Evolutionary conservation across 371 early-diverging fungal genomes (phyloP).

Genomic region (Mortierella sp.): DNA sequence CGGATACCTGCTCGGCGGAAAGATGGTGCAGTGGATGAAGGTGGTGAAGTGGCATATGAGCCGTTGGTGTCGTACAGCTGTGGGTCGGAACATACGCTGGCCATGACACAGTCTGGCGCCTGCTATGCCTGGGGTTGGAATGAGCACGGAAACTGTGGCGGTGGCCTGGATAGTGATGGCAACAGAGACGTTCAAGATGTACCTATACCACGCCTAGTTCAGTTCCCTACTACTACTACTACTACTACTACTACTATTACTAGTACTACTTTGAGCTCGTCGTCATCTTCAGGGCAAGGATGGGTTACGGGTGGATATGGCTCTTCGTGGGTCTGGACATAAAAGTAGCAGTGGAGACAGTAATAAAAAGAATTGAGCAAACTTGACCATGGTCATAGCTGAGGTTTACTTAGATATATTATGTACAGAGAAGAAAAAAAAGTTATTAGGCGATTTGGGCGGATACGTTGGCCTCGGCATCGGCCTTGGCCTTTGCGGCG

Average conservation of each 20-base stretch:
- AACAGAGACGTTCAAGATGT: slow-evolving; percentile 32
- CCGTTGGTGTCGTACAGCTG: slow-evolving; percentile 65
- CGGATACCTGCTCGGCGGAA: slow-evolving; percentile 18
- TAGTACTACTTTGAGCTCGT: background rate
- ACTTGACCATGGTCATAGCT: slow-evolving; percentile 17
- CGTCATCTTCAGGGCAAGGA: background rate
- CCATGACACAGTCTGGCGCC: slow-evolving; percentile 56
- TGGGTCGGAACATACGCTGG: slow-evolving; percentile 87
- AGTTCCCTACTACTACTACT: background rate
- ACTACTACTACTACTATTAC: background rate
- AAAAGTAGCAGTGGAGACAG: background rate
- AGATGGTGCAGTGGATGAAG: background rate
- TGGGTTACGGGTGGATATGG: slow-evolving; percentile 43
- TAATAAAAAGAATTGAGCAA: slow-evolving; percentile 10
- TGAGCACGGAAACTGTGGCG: slow-evolving; percentile 91
- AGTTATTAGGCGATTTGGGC: slow-evolving; percentile 14
- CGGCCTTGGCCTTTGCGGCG: slow-evolving; percentile 6
- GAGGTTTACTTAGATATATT: background rate
- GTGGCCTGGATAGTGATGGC: slow-evolving; percentile 2
- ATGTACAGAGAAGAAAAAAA: slow-evolving; percentile 1
- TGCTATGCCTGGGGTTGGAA: slow-evolving; percentile 93
- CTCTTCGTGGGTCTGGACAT: slow-evolving; percentile 25
- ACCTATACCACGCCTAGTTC: slow-evolving; percentile 22
- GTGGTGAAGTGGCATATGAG: background rate
- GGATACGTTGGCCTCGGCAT: slow-evolving; percentile 15